Evolutionary conservation across 1,139 yeast species (phyloP).

Genomic region (Debaryomyces fabryi): DNA sequence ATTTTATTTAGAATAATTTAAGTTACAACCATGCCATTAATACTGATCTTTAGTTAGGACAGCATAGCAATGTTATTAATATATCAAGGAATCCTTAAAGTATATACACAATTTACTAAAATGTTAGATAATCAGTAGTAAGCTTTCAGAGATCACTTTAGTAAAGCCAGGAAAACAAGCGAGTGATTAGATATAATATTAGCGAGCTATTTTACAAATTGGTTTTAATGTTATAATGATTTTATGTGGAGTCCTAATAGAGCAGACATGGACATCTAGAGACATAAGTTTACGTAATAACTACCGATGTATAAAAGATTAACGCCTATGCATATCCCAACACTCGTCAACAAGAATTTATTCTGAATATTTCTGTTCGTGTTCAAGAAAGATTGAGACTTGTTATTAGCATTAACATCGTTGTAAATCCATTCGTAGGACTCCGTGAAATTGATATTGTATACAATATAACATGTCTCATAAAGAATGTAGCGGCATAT

Average conservation of each 20-base stretch:
- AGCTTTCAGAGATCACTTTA: too few species aligned
- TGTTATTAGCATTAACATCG: neutral
- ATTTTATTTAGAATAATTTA: too few species aligned
- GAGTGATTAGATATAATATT: too few species aligned
- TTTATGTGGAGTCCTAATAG: neutral
- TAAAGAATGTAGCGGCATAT: conserved; percentile 27
- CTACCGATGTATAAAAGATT: conserved; percentile 4
- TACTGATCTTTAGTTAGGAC: too few species aligned
- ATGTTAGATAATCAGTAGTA: too few species aligned
- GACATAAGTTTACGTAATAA: neutral
- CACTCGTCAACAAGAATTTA: neutral
- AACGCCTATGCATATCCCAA: conserved; percentile 2
- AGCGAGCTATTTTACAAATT: too few species aligned
- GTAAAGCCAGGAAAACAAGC: too few species aligned
- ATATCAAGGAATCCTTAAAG: too few species aligned
- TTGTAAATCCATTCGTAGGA: conserved; percentile 11
- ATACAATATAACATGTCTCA: conserved; percentile 21
- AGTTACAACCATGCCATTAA: too few species aligned
- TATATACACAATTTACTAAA: too few species aligned
- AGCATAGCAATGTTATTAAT: too few species aligned
- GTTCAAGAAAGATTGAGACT: neutral
- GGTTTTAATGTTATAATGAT: neutral
- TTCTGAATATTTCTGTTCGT: neutral
- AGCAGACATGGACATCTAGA: neutral
- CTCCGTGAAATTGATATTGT: conserved; percentile 11